Base-by-base conservation (phyloP, 2,329 filamentous ascomycete genomes). In the Aureobasidium subglaciale region DNA sequence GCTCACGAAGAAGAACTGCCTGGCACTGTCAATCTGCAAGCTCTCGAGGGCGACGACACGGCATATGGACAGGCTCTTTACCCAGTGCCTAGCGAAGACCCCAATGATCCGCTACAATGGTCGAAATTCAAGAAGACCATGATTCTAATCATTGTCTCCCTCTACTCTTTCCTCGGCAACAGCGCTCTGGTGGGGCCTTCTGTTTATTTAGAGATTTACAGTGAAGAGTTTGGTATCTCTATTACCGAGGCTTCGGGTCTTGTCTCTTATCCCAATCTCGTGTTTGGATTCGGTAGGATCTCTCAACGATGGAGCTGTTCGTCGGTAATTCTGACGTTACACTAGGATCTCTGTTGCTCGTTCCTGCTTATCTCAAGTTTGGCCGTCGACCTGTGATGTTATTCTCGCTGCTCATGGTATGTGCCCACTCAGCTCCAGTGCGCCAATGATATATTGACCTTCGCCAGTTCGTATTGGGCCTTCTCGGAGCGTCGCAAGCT, bases 91-190 rank as follows among this genome's bases (percentile, higher is more conserved):
- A 78, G 80, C 1, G 75, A 81, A 55, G 80, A 83, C 61, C 81
- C 81, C 1, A 84, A 84, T 58, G 80, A 84, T 63, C 81, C 81
- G 7, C 70, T 83, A 9, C 76, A 80, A 71, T 84, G 81, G 81
- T 64, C 77, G 2, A 70, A 67, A 25, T 73, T 68, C 61, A 83
- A 81, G 70, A 84, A 84, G 66, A 75, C 72, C 1, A 71, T 75
- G 63, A 83, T 84, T 43, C 69, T 84, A 9, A 64, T 79, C 32
- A 73, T 81, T 48, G 76, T 76, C 59, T 75, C 78, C 4, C 59
- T 76, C 1, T 83, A 82, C 61, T 82, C 79, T 0, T 83, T 83
- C 64, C 71, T 83, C 24, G 79, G 79, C 2, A 83, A 81, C 63
- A 76, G 78, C 2, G 72, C 80, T 2, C 68, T 83, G 6, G 67